Base-by-base conservation (phyloP, 371 early-diverging fungal species). In the Haplosporangium sp. region DNA sequence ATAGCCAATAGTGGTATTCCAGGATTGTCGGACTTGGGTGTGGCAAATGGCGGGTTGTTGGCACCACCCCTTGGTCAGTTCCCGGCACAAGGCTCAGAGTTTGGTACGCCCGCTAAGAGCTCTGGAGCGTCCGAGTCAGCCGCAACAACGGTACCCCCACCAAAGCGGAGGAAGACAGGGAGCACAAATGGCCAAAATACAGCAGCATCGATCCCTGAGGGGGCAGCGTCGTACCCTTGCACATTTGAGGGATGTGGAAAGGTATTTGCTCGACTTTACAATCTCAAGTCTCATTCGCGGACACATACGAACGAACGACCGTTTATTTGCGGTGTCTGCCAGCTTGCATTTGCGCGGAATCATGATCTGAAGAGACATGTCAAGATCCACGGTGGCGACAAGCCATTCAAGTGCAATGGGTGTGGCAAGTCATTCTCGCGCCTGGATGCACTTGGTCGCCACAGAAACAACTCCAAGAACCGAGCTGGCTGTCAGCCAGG, bases 341-440 rank as follows among this genome's bases (percentile, higher is more conserved):
- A 84, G 43, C 87, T 91, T 51, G 90, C 94, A 1, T 95, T 95
- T 67, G 87, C 94, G 62, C 86, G 96, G 45, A 94, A 95, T 67
- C 95, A 95, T 66, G 96, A 95, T 73, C 79, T 95, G 48, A 95
- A 95, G 64, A 83, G 96, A 13, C 96, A 95, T 67, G 86, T 90
- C 62, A 92, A 93, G 75, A 94, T 94, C 43, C 96, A 95, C 69
- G 90, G 87, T n/a, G 94, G 95, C 12, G 85, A 90, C 43, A 95
- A 95, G 68, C 94, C 94, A 8, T 93, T 94, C 81, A 86, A 86
- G 62, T 95, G 96, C 69, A 80, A 82, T 29, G 90, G 92, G 18
- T 95, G 96, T 71, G 89, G 92, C 52, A 95, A 94, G 80, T 89
- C 86, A n/a, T 94, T 94, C 73, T 87, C 83, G 5, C 73, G 84